Evolutionary conservation across 2,329 filamentous ascomycete species (phyloP).

Genomic region (Colletotrichum eleusines): DNA sequence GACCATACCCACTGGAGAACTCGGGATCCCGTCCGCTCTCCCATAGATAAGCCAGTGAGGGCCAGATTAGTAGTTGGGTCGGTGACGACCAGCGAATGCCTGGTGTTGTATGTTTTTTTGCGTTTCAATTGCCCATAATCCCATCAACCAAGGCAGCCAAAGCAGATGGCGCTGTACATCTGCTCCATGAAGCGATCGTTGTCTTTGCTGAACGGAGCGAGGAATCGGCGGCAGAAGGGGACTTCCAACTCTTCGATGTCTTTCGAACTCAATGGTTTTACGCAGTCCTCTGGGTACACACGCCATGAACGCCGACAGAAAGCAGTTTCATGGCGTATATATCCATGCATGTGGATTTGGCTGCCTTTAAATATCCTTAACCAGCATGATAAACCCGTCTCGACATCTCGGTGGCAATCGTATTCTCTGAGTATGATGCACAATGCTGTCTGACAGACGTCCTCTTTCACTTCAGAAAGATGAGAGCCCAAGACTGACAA

Average conservation of each 20-base stretch:
- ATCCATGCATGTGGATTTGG: background rate
- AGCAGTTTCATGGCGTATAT: background rate
- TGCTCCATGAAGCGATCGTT: too few relatives aligned
- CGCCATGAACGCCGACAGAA: background rate
- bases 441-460: too few relatives aligned
- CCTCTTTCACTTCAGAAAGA: background rate
- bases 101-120: too few relatives aligned
- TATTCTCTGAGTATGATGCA: too few relatives aligned
- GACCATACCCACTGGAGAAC: too few relatives aligned
- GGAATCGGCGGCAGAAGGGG: slow-evolving; percentile 1
- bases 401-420: background rate
- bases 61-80: too few relatives aligned
- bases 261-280: background rate
- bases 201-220: background rate
- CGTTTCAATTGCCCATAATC: too few relatives aligned
- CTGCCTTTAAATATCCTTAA: background rate
- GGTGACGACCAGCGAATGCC: too few relatives aligned
- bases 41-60: too few relatives aligned
- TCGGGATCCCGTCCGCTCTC: too few relatives aligned
- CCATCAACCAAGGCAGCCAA: too few relatives aligned
- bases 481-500: background rate
- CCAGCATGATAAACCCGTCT: slow-evolving; percentile 1
- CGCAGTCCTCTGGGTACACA: background rate
- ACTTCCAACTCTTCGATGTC: slow-evolving; percentile 7
- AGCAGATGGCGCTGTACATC: too few relatives aligned